These are phyloP conservation scores for Fonsecaea pedrosoi DNA, from an alignment of 2,329 filamentous ascomycete genomes.

Conservation along the genomic window DNA sequence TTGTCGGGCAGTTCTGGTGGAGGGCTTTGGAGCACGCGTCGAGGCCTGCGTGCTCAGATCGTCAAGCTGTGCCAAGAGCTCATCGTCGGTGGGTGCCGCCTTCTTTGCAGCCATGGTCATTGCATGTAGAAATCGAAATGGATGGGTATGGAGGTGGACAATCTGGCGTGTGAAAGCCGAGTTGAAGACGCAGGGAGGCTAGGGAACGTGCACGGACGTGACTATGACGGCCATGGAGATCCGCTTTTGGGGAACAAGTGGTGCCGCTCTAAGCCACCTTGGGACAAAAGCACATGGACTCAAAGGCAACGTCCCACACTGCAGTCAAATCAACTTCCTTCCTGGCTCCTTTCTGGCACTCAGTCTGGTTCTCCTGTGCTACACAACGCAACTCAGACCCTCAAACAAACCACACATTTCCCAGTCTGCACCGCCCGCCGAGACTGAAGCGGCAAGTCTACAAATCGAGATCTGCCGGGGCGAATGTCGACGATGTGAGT, in stretches of 20 bases:
- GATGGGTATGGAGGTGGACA: not conserved
- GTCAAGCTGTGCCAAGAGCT: slow-evolving; percentile 59
- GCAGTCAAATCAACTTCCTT: no score
- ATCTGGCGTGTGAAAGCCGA: not conserved
- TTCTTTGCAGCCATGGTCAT: slow-evolving; percentile 43
- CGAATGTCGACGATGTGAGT: slow-evolving; percentile 16
- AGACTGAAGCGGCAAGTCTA: no score
- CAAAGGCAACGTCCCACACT: not conserved
- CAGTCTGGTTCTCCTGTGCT: no score
- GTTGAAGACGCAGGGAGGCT: not conserved
- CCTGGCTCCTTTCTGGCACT: no score
- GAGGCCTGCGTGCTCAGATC: slow-evolving; percentile 51
- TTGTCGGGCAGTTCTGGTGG: slow-evolving; percentile 35
- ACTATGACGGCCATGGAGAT: not conserved
- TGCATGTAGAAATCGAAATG: slow-evolving; percentile 5
- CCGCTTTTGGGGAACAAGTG: not conserved
- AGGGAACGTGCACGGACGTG: not conserved
- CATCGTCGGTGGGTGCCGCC: slow-evolving; percentile 52
- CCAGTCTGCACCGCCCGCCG: no score
- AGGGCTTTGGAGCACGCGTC: slow-evolving; percentile 44
- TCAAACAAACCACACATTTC: no score
- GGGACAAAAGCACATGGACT: not conserved
- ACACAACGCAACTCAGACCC: no score
- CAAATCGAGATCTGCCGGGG: no score
- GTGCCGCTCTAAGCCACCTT: not conserved